phyloP scores from a whole-genome alignment of 2,329 filamentous ascomycete species.

The Akanthomyces lecanii region DNA sequence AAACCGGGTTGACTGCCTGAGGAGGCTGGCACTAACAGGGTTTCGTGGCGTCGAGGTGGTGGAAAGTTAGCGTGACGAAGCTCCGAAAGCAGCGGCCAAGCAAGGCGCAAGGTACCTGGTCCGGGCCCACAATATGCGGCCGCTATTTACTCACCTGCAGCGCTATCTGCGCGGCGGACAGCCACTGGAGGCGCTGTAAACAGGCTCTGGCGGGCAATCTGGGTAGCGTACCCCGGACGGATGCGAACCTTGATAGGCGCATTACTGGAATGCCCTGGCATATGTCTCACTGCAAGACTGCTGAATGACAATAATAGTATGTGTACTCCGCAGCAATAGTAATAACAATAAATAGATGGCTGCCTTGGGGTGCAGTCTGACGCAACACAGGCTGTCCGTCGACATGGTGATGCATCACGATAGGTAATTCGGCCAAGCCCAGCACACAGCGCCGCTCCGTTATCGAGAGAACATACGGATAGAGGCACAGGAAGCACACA shows the following conservation, averaged over 20 bases:
- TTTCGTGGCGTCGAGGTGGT: neutral
- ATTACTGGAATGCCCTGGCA: neutral
- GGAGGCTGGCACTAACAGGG: slow-evolving; percentile 1
- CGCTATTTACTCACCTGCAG: neutral
- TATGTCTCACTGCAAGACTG: neutral
- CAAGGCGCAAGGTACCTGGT: neutral
- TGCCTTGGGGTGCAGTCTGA: too few species aligned
- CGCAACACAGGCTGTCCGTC: too few species aligned
- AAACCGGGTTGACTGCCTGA: slow-evolving; percentile 10
- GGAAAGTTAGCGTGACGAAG: neutral
- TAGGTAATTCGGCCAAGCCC: neutral
- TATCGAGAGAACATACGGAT: too few species aligned
- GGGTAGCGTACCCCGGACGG: slow-evolving; percentile 13
- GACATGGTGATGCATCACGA: too few species aligned
- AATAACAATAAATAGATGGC: too few species aligned
- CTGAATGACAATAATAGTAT: too few species aligned
- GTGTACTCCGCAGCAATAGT: too few species aligned
- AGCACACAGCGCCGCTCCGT: neutral
- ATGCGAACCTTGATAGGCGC: slow-evolving; percentile 5
- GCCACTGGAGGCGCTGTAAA: neutral
- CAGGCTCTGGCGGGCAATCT: neutral
- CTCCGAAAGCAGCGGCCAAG: neutral
- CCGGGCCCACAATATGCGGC: neutral
- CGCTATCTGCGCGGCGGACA: neutral
- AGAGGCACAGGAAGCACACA: too few species aligned